A percentile compares a stretch with the other conserved stretches of the same genome.
Conservation (phyloP, 306 rosid genomes). For the Notholithocarpus densiflorus region DNA sequence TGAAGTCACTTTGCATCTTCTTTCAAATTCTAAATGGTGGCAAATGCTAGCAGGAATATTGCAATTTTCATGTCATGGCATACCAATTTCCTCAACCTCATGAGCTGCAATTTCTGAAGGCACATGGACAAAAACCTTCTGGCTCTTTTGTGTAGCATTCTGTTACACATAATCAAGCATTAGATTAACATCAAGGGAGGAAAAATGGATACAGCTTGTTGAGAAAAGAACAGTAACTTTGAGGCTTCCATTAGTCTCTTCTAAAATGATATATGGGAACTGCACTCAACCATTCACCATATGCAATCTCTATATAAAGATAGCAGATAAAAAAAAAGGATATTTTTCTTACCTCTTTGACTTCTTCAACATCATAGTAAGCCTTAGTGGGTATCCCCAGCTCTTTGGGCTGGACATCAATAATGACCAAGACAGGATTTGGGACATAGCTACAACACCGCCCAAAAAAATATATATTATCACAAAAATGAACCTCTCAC, state of each 20-base stretch:
- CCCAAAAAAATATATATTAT: neutral
- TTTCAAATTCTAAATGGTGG: neutral
- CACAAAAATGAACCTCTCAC: neutral
- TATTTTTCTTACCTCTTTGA: slow-evolving; percentile 57
- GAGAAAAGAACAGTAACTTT: neutral
- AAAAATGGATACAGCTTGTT: neutral
- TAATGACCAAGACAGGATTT: slow-evolving; percentile 85
- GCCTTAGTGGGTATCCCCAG: slow-evolving; percentile 97
- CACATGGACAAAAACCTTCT: slow-evolving; percentile 83
- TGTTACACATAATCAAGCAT: slow-evolving; percentile 28
- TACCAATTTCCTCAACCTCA: slow-evolving; percentile 93
- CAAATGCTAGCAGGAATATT: neutral
- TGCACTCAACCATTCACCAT: neutral
- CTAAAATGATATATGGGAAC: neutral
- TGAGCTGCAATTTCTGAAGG: slow-evolving; percentile 88
- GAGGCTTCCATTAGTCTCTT: neutral
- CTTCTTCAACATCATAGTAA: slow-evolving; percentile 85
- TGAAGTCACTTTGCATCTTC: neutral
- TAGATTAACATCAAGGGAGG: slow-evolving; percentile 2
- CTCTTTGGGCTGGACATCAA: slow-evolving; percentile 90
- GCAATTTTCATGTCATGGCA: slow-evolving; percentile 13
- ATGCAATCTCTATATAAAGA: neutral
- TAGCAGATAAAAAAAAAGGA: neutral
- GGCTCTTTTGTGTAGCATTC: slow-evolving; percentile 96
- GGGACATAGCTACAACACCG: slow-evolving; percentile 59